Evolutionary conservation across 179 eudicot genomes (phyloP).

Genomic region (Heliamphora pulchella): DNA sequence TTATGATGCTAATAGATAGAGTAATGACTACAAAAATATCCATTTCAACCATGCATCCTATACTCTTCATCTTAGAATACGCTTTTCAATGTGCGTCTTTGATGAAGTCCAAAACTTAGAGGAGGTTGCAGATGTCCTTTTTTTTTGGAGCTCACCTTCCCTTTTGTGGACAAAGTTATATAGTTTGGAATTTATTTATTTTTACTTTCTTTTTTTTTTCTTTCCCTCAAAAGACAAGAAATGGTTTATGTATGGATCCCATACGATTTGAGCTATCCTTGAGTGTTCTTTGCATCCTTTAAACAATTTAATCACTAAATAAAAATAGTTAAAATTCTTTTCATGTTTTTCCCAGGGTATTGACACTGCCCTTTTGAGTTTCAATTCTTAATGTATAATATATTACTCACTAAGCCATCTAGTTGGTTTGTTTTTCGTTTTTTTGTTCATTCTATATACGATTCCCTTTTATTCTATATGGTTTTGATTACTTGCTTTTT

Average conservation of each 20-base stretch:
- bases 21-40: background rate
- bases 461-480: background rate
- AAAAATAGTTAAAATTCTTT: background rate
- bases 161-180: background rate
- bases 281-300: background rate
- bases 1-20: background rate
- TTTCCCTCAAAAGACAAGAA: background rate
- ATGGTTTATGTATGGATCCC: background rate
- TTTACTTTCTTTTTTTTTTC: background rate
- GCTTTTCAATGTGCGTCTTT: background rate
- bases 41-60: background rate
- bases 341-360: background rate
- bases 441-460: background rate
- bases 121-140: background rate
- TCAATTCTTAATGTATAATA: background rate
- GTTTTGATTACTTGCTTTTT: conserved; percentile 14
- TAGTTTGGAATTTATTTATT: background rate
- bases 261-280: background rate
- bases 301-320: background rate
- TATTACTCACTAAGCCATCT: background rate
- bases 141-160: too few relatives aligned
- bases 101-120: background rate
- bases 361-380: background rate
- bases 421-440: background rate
- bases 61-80: background rate